Base-by-base conservation (phyloP, 163 green algal genomes). In the Picocystis sp. region DNA sequence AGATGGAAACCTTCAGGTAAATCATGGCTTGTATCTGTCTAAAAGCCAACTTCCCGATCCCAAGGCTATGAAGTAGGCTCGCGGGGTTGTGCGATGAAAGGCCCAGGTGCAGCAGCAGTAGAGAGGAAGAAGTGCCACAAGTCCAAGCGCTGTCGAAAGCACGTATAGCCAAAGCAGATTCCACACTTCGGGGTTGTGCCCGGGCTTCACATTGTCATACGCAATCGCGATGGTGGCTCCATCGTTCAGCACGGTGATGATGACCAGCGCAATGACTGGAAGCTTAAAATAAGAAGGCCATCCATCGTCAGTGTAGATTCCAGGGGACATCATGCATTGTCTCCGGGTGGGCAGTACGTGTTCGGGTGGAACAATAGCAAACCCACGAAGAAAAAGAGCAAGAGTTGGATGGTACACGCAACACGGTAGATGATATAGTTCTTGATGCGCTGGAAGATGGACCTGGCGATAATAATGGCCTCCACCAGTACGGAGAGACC, bases 371-470 rank as follows among this genome's bases (percentile, higher is more conserved):
- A 72, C 9, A 69, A 58, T 46, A 92, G 71, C 8, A 89, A 70
- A 12, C 79, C 70, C 47, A 91, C 77, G 74, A 92, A 91, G 77
- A 92, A 92, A 73, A 92, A 92, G 24, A 62, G 52, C 42, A 91
- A 69, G 51, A 92, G 81, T 78, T 91, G 81, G 55, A 89, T 67
- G 24, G 81, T 89, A 45, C 67, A 74, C 14, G 71, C 61, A 17
- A 69, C 55, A 14, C 71, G 67, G 66, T 82, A 88, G 69, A 81
- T 87, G 63, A 88, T 81, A 67, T 84, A 88, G 62, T 82, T 87
- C 66, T 84, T 89, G 75, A 95, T 93, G 57, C 86, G 78, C 75
- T 94, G 86, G 81, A 93, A 93, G 58, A 93, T 92, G 56, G 68
- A 85, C 58, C 86, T 74, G 3, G 81, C 77, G 47, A 81, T 80